phyloP scores from a whole-genome alignment of 257 asterid genomes.

The Dorcoceras hygrometricum region DNA sequence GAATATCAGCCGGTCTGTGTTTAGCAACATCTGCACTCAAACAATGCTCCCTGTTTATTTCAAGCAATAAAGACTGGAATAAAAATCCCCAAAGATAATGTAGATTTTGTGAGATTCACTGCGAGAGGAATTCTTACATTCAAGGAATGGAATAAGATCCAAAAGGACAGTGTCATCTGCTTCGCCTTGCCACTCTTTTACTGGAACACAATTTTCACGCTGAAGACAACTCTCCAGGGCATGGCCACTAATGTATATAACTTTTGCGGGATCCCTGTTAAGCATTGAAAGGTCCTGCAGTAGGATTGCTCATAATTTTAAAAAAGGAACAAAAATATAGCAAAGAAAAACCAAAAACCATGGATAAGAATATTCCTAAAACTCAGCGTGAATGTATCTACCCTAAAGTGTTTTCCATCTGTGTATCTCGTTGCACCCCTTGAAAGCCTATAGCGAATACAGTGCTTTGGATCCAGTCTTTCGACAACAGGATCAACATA shows the following conservation, averaged over 20 bases:
- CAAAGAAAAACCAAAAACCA: background rate
- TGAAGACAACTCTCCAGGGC: slow-evolving; percentile 82
- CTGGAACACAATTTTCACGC: slow-evolving; percentile 61
- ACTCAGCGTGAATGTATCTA: slow-evolving; percentile 30
- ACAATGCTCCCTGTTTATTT: slow-evolving; percentile 14
- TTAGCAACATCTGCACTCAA: slow-evolving; percentile 69
- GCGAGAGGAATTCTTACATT: slow-evolving; percentile 52
- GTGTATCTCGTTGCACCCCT: slow-evolving; percentile 74
- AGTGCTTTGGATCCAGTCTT: slow-evolving; percentile 68
- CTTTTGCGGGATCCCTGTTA: slow-evolving; percentile 78
- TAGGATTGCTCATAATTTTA: slow-evolving; percentile 17
- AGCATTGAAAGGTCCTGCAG: slow-evolving; percentile 83
- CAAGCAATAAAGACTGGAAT: background rate
- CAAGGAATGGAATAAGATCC: slow-evolving; percentile 89
- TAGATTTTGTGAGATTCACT: slow-evolving; percentile 1
- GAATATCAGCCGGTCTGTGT: slow-evolving; percentile 72
- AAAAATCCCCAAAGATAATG: slow-evolving; percentile 18
- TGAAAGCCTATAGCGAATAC: slow-evolving; percentile 64
- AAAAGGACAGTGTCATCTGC: slow-evolving; percentile 75
- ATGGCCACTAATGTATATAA: slow-evolving; percentile 70
- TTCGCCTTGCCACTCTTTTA: slow-evolving; percentile 83
- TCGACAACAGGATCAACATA: slow-evolving; percentile 78
- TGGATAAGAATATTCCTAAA: background rate
- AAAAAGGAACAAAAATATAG: background rate
- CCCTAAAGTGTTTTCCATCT: slow-evolving; percentile 84